Base-by-base conservation (phyloP, 73 alveolate species). In the Loxodes magnus region DNA sequence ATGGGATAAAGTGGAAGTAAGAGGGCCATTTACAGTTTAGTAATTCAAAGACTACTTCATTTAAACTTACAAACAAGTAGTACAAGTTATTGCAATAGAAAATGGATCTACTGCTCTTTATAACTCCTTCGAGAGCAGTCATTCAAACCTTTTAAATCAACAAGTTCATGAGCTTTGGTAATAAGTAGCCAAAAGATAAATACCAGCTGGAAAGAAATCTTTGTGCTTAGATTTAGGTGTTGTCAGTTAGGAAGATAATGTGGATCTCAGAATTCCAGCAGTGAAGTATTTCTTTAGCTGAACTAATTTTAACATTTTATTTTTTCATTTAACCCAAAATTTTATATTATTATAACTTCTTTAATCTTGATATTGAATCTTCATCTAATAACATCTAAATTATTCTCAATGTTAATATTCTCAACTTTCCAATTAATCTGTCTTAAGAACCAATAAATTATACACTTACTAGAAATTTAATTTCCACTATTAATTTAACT, bases 1-100 rank as follows among this genome's bases (percentile, higher is more conserved):
- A 17, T 92, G 97, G 96, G 99, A 92, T 52, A 85, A 76, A 63
- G 74, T 89, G 31, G 71, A 33, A n/a, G 63, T 88, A 4, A 56
- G 41, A 14, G 94, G 90, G 35, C 61, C 90, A n/a, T 61, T 52
- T 76, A 92, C 96, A 25, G 55, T 89, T 16, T 65, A 65, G 27
- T 74, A 88, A 43, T 57, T 92, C 63, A 38, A 71, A 27, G 88
- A 81, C 35, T 26, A 35, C 44, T 25, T 73, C 36, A 89, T 80
- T 52, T 59, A 65, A 20, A 42, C 41, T 28, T 77, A 70, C 63
- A 54, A 85, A 36, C 64, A 84, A 20, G 83, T 61, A 24, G 56
- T 88, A 17, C 42, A 77, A 2, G 62, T 82, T 12, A 71, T 87
- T 25, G 51, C 94, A 16, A 68, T 74, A 22, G 91, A 86, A 33